Evolutionary conservation across 179 eudicot species (phyloP), one percentile per base, ranked within the genome.

Genomic region (Heliamphora pulchella): DNA sequence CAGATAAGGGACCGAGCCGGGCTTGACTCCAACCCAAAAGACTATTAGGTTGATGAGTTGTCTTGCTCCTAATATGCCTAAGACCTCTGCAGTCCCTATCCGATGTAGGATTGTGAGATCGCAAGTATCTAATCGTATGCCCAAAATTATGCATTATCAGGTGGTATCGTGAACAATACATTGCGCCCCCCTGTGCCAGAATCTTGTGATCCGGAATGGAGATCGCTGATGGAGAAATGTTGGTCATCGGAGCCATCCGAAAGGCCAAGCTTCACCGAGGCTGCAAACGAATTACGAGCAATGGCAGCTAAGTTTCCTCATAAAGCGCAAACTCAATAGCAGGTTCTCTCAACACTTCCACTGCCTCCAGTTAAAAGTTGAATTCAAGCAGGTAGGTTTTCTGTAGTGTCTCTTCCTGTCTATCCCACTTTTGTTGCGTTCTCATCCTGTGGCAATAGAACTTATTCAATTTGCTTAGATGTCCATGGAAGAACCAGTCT

Each of bases 121-220:
- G 55, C 55, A 43, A 48, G 78, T 31, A 46, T n/a, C 51, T 69
- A 8, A 53, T 22, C 31, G 0, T 8, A 47, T 39, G 17, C 8
- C 4, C 44, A 31, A 53, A 18, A 3, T 59, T 76, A 41, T 53
- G 18, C 15, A 9, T 2, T n/a, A 53, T 57, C 86, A 95, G 98
- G 98, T 81, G 98, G 98, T 53, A 95, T 95, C 48, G 97, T 93
- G 82, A 92, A 91, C 96, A 95, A 95, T 89, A 95, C 97, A 5
- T 82, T 95, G 88, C 87, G 98, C 68, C 98, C 98, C 11, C 82
- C 76, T 3, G 92, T 95, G 75, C 98, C 98, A 1, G 98, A 90
- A 61, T 77, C 82, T 1, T 95, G 98, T 76, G 97, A 94, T 70
- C 90, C 91, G 0, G 92, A 91, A 17, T 95, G 98, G 98, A 90